These are phyloP conservation scores for Kodamaea sp. DNA, from an alignment of 1,139 yeast genomes.

Conservation along the genomic window DNA sequence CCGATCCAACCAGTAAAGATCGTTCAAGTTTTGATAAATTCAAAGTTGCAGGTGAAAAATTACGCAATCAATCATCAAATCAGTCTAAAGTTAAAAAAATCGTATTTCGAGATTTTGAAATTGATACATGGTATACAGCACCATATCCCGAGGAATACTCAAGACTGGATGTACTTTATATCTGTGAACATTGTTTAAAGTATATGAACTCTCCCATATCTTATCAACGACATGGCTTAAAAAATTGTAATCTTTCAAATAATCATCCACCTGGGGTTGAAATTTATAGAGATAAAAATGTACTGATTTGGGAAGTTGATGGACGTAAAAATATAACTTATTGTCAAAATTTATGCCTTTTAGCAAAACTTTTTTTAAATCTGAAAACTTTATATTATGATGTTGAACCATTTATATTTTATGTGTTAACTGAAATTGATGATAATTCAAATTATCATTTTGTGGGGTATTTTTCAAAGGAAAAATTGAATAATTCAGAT, in stretches of 20 bases:
- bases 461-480: conserved; percentile 93
- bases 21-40: conserved; percentile 43
- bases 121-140: conserved; percentile 88
- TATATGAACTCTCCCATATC: conserved; percentile 73
- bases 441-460: conserved; percentile 58
- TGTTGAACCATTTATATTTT: conserved; percentile 91
- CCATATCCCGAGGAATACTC: conserved; percentile 92
- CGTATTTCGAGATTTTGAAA: conserved; percentile 66
- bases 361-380: conserved; percentile 85
- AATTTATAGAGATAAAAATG: conserved; percentile 61
- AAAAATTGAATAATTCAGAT: conserved; percentile 67
- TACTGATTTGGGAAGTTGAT: conserved; percentile 87
- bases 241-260: conserved; percentile 54
- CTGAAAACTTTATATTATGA: conserved; percentile 91
- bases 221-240: conserved; percentile 64
- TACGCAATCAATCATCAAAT: conserved; percentile 14
- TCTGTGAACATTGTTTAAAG: conserved; percentile 84
- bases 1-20: conserved; percentile 56
- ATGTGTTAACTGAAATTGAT: conserved; percentile 73
- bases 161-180: conserved; percentile 55
- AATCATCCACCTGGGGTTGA: conserved; percentile 88
- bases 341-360: conserved; percentile 84
- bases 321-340: conserved; percentile 79
- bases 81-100: conserved; percentile 47
- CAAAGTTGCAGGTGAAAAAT: conserved; percentile 22